Percentiles rank a stretch among this genome's conserved stretches.
These are phyloP conservation scores for Chlorella sp. DNA, from an alignment of 139 green algal genomes.

Conservation along the genomic window DNA sequence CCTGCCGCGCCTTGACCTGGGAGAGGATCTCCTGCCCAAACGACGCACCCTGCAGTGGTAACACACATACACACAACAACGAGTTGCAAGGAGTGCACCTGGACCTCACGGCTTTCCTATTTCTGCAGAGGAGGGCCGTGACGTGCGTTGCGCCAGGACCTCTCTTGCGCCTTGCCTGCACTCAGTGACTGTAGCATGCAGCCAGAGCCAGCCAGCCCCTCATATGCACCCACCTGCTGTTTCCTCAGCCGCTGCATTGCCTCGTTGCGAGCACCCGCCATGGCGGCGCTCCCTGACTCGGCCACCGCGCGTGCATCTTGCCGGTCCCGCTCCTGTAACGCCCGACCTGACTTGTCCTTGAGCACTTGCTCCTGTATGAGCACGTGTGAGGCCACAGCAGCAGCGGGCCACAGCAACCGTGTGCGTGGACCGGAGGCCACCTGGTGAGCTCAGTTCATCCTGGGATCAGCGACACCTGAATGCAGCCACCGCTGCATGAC, in stretches of 20 bases:
- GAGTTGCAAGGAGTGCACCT: no score
- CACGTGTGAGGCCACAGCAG: no score
- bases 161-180: no score
- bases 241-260: slow-evolving; percentile 7
- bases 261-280: slow-evolving; percentile 44
- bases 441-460: background rate
- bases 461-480: background rate
- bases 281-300: slow-evolving; percentile 34
- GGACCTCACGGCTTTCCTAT: no score
- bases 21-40: background rate
- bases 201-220: no score
- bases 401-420: no score
- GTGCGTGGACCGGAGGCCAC: no score
- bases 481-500: background rate
- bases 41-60: background rate
- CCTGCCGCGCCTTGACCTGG: background rate
- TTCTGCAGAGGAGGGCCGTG: no score
- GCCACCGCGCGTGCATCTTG: slow-evolving; percentile 41
- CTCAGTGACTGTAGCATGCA: no score
- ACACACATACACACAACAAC: no score
- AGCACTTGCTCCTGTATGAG: slow-evolving; percentile 61
- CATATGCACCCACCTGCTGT: slow-evolving; percentile 3
- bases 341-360: slow-evolving; percentile 26
- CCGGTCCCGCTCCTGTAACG: slow-evolving; percentile 28
- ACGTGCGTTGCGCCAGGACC: no score